Conservation (phyloP, 805 yeast genomes). For the Candida easanensis region DNA sequence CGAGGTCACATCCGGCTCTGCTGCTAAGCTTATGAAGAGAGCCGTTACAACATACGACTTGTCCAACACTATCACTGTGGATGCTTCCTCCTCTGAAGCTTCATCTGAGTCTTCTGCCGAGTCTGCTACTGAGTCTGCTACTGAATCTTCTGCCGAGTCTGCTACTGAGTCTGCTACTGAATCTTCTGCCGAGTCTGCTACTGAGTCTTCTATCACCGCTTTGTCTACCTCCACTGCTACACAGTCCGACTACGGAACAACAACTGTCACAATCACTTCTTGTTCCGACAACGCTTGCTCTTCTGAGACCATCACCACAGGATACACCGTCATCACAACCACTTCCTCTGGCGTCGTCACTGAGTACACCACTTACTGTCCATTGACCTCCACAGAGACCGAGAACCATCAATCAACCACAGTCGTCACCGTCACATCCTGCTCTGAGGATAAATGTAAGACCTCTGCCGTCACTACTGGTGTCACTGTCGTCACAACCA, state of each 20-base stretch:
- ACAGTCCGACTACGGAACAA: background rate
- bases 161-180: too few species aligned
- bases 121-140: too few species aligned
- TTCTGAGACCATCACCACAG: background rate
- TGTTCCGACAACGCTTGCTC: slow-evolving; percentile 1
- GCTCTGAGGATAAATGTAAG: slow-evolving; percentile 23
- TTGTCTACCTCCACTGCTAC: background rate
- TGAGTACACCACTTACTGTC: slow-evolving; percentile 2
- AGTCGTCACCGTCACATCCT: slow-evolving; percentile 15
- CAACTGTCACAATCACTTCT: slow-evolving; percentile 1
- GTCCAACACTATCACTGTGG: background rate
- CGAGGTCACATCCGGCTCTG: background rate
- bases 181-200: too few species aligned
- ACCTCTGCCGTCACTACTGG: slow-evolving; percentile 27
- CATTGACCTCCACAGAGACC: background rate
- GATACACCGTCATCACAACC: slow-evolving; percentile 1
- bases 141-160: too few species aligned
- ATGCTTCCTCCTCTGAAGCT: background rate
- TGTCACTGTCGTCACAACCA: slow-evolving; percentile 21
- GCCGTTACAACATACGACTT: background rate
- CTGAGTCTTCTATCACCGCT: too few species aligned
- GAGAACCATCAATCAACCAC: slow-evolving; percentile 10
- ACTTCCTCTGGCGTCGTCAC: background rate
- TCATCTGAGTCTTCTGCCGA: background rate
- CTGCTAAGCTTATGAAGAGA: background rate